Evolutionary conservation across 1,139 yeast species (phyloP), one percentile per base, ranked within the genome.

Genomic region (Yamadazyma mexicana): DNA sequence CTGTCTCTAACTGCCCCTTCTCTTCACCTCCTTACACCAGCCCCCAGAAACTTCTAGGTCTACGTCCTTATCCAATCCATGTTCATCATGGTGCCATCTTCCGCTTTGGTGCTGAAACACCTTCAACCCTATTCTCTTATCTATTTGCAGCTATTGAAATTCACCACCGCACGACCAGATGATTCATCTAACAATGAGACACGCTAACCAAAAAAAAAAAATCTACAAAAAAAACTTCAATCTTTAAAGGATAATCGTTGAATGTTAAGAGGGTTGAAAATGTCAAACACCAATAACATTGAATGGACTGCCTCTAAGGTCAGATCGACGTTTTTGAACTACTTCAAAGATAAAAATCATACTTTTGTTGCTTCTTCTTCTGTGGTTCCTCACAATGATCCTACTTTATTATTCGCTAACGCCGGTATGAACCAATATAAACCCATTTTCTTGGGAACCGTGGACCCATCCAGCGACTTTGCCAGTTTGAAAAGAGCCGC

Each of bases 391-490:
- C 95, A 85, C 62, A 96, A 92, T 66, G 99, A 92, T 62, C 98
- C 98, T 40, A 91, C 98, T 14, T 76, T 91, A 50, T 72, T 92
- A 49, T 91, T 92, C 59, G 95, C 98, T 57, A 92, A 92, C 62
- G 98, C 98, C 43, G 98, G 98, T 66, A 91, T 89, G 98, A 92
- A 92, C 70, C 99, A 92, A 69, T 92, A 89, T 68, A 92, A 92
- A 67, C 96, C 98, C 16, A 91, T 92, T 52, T 92, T 92, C 63
- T 73, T 89, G 56, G 99, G 99, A 40, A 91, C 97, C 3, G 97
- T 88, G 34, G 98, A 94, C 53, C 98, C 98, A 30, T 73, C 92
- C 18, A 84, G 95, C 31, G 94, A 88, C 38, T 85, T 92, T 55
- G 84, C 88, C 54, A 73, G 73, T 48, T 75, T 92, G 64, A 87